Conservation (phyloP, 2,329 filamentous ascomycete species). For the Neospermospora avenae region DNA sequence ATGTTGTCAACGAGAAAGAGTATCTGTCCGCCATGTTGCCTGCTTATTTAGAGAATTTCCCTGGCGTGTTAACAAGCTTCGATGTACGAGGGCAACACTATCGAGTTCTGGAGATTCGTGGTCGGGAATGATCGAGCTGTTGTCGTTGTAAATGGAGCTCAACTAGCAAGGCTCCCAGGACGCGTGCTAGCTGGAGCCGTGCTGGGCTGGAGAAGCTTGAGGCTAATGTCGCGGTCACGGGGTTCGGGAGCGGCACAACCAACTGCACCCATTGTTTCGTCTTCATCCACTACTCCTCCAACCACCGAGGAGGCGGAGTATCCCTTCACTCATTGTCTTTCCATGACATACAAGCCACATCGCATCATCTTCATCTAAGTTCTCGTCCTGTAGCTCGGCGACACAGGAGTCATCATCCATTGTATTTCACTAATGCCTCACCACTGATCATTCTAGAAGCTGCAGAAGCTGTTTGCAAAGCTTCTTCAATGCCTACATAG, state of each 20-base stretch:
- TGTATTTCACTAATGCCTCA: constrained; percentile 20
- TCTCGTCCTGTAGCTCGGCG: constrained; percentile 2
- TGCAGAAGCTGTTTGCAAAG: constrained; percentile 6
- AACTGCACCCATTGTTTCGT: too few relatives aligned
- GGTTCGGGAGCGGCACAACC: too few relatives aligned
- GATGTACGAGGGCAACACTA: constrained; percentile 1
- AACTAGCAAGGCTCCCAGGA: constrained; percentile 27
- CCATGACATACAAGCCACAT: constrained; percentile 21
- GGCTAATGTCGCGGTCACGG: constrained; percentile 2
- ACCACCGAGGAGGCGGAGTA: neutral
- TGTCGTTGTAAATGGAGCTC: constrained; percentile 18
- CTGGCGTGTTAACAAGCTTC: neutral
- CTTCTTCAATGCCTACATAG: constrained; percentile 21
- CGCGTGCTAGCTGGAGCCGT: constrained; percentile 18
- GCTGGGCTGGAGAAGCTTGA: neutral
- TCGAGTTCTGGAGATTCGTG: constrained; percentile 7
- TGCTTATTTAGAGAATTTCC: constrained; percentile 14
- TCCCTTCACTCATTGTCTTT: constrained; percentile 17
- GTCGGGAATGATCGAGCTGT: constrained; percentile 24
- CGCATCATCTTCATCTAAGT: constrained; percentile 7
- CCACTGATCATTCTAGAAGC: constrained; percentile 20
- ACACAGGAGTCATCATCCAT: constrained; percentile 12
- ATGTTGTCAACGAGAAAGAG: constrained; percentile 98
- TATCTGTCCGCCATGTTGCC: constrained; percentile 91
- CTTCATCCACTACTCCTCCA: neutral